These are phyloP conservation scores for Solanum lycopersicoides DNA, from an alignment of 257 asterid species.

Conservation along the genomic window DNA sequence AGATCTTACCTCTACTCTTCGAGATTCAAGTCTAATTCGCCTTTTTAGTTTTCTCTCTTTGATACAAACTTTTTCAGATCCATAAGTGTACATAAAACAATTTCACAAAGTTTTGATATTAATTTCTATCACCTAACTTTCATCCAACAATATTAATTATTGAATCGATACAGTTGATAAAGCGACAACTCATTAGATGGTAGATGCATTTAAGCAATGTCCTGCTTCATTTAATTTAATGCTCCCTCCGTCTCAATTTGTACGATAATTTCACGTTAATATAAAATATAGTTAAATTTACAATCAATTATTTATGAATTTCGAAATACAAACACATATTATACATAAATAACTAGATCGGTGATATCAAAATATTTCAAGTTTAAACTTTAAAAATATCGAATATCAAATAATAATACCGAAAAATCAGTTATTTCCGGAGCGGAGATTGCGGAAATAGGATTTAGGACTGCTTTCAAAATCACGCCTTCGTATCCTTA, in stretches of 20 bases:
- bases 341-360: too few species aligned
- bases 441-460: slow-evolving; percentile 4
- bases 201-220: neutral
- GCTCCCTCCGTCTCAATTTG: neutral
- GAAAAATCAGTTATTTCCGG: neutral
- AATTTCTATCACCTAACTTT: neutral
- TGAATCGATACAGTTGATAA: neutral
- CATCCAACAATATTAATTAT: neutral
- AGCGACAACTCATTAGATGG: neutral
- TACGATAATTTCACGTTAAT: too few species aligned
- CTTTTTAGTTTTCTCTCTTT: neutral
- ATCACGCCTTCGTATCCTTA: neutral
- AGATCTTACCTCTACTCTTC: neutral
- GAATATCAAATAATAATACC: neutral
- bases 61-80: neutral
- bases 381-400: too few species aligned
- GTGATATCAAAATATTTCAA: too few species aligned
- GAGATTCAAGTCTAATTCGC: neutral
- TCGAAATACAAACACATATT: too few species aligned
- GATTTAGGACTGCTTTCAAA: slow-evolving; percentile 10
- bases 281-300: too few species aligned
- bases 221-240: neutral
- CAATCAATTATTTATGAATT: neutral
- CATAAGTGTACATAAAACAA: neutral
- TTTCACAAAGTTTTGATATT: neutral